phyloP scores from a whole-genome alignment of 345 rosid species.

The Gynandropsis gynandra region DNA sequence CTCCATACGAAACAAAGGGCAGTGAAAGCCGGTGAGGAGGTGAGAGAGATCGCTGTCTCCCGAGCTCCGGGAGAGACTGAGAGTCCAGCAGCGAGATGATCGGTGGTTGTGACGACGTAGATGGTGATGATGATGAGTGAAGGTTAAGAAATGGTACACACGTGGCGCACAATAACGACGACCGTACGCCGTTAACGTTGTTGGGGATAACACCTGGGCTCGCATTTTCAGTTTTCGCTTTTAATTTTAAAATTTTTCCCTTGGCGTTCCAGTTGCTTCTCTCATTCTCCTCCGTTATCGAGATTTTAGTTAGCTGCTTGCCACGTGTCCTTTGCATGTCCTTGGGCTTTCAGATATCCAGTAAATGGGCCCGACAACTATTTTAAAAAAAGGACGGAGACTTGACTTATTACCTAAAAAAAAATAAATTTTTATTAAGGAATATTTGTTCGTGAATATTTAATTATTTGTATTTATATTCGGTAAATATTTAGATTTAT shows the following conservation, averaged over 20 bases:
- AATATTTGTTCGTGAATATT: no score
- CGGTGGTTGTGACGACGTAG: slow-evolving; percentile 23
- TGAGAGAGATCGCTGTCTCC: not conserved
- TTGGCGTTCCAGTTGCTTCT: slow-evolving; percentile 22
- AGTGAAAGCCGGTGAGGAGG: slow-evolving; percentile 14
- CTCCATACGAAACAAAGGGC: slow-evolving; percentile 55
- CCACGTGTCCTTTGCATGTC: slow-evolving; percentile 9
- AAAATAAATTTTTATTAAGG: no score
- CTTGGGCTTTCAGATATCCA: no score
- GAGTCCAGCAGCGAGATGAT: slow-evolving; percentile 17
- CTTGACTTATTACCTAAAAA: no score
- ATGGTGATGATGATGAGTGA: slow-evolving; percentile 20
- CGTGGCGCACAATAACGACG: slow-evolving; percentile 35
- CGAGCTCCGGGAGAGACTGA: slow-evolving; percentile 12
- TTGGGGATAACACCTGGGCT: slow-evolving; percentile 22
- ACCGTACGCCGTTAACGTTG: slow-evolving; percentile 37
- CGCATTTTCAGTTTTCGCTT: slow-evolving; percentile 1
- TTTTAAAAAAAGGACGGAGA: no score
- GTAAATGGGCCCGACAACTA: no score
- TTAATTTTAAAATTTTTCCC: not conserved
- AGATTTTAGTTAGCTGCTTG: not conserved
- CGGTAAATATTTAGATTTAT: no score
- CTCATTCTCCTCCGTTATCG: slow-evolving; percentile 3
- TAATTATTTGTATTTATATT: no score
- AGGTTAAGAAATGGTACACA: slow-evolving; percentile 28